phyloP scores from a whole-genome alignment of 2,329 filamentous ascomycete genomes.

The Scleromitrula shiraiana region DNA sequence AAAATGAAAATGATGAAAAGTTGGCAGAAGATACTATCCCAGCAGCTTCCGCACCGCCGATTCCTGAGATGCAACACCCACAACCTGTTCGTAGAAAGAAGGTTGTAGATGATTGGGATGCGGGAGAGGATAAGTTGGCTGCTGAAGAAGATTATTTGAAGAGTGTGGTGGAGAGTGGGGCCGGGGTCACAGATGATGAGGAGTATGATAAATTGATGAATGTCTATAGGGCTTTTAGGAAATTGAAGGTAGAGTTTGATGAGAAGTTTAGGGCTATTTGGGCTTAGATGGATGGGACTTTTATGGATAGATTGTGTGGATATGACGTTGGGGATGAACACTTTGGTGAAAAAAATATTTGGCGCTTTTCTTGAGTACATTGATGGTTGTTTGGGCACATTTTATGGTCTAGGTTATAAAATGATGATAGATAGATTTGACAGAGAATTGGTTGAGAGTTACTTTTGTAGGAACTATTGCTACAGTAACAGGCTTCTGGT shows the following conservation, averaged over 20 bases:
- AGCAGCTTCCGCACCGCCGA: conserved; percentile 5
- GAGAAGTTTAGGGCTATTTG: conserved; percentile 44
- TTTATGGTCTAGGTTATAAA: too few species aligned
- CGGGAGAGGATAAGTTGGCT: conserved; percentile 33
- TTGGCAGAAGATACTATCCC: conserved; percentile 24
- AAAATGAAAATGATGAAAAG: conserved; percentile 32
- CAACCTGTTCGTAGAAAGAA: conserved; percentile 21
- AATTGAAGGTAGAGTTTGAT: conserved; percentile 52
- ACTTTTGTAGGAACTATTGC: too few species aligned
- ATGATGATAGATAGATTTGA: too few species aligned
- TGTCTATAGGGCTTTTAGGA: conserved; percentile 51
- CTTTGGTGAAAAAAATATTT: too few species aligned
- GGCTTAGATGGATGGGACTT: conserved; percentile 19
- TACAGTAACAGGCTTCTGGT: too few species aligned
- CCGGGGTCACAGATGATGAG: conserved; percentile 25
- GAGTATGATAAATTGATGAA: conserved; percentile 42
- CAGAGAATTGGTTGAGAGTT: too few species aligned
- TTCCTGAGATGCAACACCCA: conserved; percentile 7
- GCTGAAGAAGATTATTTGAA: conserved; percentile 28
- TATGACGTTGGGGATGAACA: too few species aligned
- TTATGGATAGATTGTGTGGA: not conserved
- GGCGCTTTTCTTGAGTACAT: too few species aligned
- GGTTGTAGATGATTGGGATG: conserved; percentile 45
- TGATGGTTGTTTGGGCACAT: too few species aligned
- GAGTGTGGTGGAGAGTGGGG: conserved; percentile 30